These are phyloP conservation scores for Ustilago tritici DNA, from an alignment of 1,284 basidiomycete genomes.

Conservation along the genomic window DNA sequence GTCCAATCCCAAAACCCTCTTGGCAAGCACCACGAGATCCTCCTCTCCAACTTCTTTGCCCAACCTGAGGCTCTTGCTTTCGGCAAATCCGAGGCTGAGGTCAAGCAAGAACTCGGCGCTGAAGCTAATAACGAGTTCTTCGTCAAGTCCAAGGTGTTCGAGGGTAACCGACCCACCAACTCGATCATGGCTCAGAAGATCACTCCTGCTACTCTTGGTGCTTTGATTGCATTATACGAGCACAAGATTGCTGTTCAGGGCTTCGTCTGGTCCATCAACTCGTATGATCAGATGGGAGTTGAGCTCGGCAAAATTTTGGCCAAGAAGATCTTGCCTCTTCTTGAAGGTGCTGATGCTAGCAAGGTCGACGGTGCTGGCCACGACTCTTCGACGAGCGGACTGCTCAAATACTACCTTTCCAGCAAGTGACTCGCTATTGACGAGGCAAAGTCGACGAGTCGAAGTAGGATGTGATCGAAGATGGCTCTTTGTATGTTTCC, in stretches of 20 bases:
- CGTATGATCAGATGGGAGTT: constrained; percentile 77
- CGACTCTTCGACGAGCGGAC: constrained; percentile 77
- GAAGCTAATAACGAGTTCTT: constrained; percentile 82
- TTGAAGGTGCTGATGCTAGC: constrained; percentile 76
- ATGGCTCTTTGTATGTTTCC: background rate
- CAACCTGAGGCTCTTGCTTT: constrained; percentile 93
- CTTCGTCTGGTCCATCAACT: constrained; percentile 97
- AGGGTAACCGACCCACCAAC: constrained; percentile 97
- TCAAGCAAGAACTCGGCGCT: constrained; percentile 81
- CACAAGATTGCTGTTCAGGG: constrained; percentile 99
- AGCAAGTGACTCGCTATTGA: constrained; percentile 42
- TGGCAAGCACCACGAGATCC: constrained; percentile 89
- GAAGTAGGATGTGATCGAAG: constrained; percentile 18
- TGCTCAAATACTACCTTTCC: constrained; percentile 63
- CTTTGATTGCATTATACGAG: constrained; percentile 91
- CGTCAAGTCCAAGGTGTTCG: constrained; percentile 97
- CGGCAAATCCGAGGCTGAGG: constrained; percentile 93
- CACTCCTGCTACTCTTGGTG: constrained; percentile 89
- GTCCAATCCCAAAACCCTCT: constrained; percentile 94
- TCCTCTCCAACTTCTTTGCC: constrained; percentile 97
- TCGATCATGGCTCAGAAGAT: constrained; percentile 93
- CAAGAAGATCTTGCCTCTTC: constrained; percentile 91
- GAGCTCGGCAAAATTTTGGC: constrained; percentile 90
- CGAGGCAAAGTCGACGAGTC: background rate
- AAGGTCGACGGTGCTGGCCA: constrained; percentile 81